Evolutionary conservation across 2,329 filamentous ascomycete genomes (phyloP).

Genomic region (Trichoderma semiorbis): DNA sequence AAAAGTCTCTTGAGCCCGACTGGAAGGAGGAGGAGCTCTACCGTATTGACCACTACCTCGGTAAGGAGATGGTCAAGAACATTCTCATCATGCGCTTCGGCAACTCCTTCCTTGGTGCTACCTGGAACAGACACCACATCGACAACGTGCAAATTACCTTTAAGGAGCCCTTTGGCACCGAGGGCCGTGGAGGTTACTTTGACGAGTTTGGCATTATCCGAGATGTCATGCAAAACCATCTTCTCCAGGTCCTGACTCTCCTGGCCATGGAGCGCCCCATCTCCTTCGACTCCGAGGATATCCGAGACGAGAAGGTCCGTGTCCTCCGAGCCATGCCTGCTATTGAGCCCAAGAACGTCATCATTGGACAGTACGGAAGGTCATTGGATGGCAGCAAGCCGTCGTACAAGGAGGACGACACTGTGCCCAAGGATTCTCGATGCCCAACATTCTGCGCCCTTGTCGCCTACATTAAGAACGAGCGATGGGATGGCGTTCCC

Average conservation of each 20-base stretch:
- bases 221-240: slow-evolving; percentile 99
- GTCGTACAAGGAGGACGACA: slow-evolving; percentile 97
- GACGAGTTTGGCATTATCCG: slow-evolving; percentile 99
- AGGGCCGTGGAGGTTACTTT: slow-evolving; percentile 97
- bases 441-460: slow-evolving; percentile 98
- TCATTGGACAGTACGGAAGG: slow-evolving; percentile 97
- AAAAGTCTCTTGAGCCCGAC: slow-evolving; percentile 91
- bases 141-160: slow-evolving; percentile 99
- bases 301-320: slow-evolving; percentile 97
- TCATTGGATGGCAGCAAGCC: slow-evolving; percentile 96
- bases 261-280: slow-evolving; percentile 98
- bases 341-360: slow-evolving; percentile 99
- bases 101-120: slow-evolving; percentile 97
- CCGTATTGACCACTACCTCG: slow-evolving; percentile 98
- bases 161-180: slow-evolving; percentile 98
- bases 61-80: slow-evolving; percentile 99
- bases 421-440: slow-evolving; percentile 92
- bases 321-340: slow-evolving; percentile 89
- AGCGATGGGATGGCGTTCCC: slow-evolving; percentile 97
- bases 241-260: slow-evolving; percentile 92
- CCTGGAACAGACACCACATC: slow-evolving; percentile 99
- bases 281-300: slow-evolving; percentile 96
- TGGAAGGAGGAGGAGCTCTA: slow-evolving; percentile 99
- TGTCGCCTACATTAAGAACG: slow-evolving; percentile 98
- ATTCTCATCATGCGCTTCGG: slow-evolving; percentile 96